A percentile compares a stretch with the other conserved stretches of the same genome.
These are phyloP conservation scores for Irineochytrium annulatum DNA, from an alignment of 192 early-diverging fungal genomes.

Conservation along the genomic window DNA sequence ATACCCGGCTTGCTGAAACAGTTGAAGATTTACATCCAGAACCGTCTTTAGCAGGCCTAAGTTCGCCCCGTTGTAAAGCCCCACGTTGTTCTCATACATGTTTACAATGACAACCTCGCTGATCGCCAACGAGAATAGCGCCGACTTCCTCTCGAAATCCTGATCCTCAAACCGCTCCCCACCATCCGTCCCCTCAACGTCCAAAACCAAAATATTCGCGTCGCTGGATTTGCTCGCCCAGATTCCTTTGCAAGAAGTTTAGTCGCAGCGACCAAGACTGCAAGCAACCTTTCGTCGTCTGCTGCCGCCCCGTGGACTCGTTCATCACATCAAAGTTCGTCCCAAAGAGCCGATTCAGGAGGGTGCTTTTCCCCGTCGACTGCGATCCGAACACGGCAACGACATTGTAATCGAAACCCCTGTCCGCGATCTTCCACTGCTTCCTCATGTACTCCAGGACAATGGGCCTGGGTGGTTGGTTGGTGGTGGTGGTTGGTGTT, in stretches of 20 bases:
- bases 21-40: slow-evolving; percentile 96
- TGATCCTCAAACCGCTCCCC: slow-evolving; percentile 95
- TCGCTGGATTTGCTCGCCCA: slow-evolving; percentile 87
- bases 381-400: slow-evolving; percentile 99
- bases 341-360: slow-evolving; percentile 92
- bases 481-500: neutral
- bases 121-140: slow-evolving; percentile 93
- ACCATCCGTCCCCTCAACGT: slow-evolving; percentile 99
- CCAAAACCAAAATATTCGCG: slow-evolving; percentile 84
- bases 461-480: slow-evolving; percentile 44
- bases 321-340: slow-evolving; percentile 96
- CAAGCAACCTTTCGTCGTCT: slow-evolving; percentile 82
- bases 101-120: slow-evolving; percentile 95
- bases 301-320: slow-evolving; percentile 68
- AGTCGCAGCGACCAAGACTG: neutral
- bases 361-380: slow-evolving; percentile 96
- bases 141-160: slow-evolving; percentile 97
- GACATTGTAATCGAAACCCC: slow-evolving; percentile 94
- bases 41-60: slow-evolving; percentile 98
- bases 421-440: slow-evolving; percentile 73
- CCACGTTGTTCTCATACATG: slow-evolving; percentile 95
- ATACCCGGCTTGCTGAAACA: slow-evolving; percentile 80
- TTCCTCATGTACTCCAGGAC: slow-evolving; percentile 75
- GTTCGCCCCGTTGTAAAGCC: slow-evolving; percentile 98
- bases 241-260: slow-evolving; percentile 52